Base-by-base conservation (phyloP, 2,329 filamentous ascomycete genomes). In the Cladosporium sp. region DNA sequence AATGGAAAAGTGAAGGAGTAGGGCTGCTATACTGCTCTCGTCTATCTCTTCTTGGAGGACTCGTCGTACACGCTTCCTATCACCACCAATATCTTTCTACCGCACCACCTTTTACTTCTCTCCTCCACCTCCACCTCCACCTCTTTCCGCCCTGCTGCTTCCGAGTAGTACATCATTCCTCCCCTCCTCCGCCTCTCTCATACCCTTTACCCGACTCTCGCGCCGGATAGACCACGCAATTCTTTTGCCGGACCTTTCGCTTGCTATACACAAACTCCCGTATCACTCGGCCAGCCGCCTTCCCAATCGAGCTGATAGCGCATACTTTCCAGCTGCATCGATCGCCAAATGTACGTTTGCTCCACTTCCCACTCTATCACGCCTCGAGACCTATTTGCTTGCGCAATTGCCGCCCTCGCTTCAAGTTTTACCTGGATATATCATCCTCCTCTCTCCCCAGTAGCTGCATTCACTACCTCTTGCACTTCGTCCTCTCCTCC, bases 261-360 rank as follows among this genome's bases (percentile, higher is more conserved):
- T 27, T 27, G 22, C 22, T 27, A 27, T 27, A 27, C 34, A 29
- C 12, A n/a, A n/a, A n/a, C n/a, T n/a, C n/a, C n/a, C n/a, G n/a
- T n/a, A n/a, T n/a, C n/a, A n/a, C 22, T 34, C 34, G 39, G 44
- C 44, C 36, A 36, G n/a, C n/a, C 44, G 24, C 44, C 44, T 40
- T 38, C 44, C 44, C 20, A 11, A 20, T 47, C 44, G n/a, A 39
- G 44, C 44, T 47, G 44, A 47, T 47, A 47, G 44, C 44, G 44
- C 44, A 47, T 47, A n/a, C 44, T 47, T 47, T 40, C 24, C 11
- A 7, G 11, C 32, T 19, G 44, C 44, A 47, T 47, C 44, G 44
- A 47, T 47, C 44, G 44, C 44, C 44, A 30, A 36, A 45, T 20
- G 44, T 47, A 36, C 22, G 36, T 30, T 34, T 19, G 24, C 44